Base-by-base conservation (phyloP, 495 filamentous ascomycete species). In the Penicillium odoratum region DNA sequence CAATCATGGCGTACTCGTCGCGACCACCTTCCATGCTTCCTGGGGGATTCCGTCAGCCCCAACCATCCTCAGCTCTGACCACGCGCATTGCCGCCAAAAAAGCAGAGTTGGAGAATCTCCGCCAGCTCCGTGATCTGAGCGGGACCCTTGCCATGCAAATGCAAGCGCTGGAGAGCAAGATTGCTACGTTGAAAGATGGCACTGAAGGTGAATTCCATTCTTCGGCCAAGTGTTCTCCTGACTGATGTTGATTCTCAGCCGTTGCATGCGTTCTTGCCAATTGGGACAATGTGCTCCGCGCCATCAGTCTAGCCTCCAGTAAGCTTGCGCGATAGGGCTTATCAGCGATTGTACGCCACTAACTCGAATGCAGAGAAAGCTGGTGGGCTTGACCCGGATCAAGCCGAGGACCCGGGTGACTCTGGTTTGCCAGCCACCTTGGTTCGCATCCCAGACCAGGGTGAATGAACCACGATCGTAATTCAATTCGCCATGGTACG, bases 291-390 rank as follows among this genome's bases (percentile, higher is more conserved):
- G 93, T 98, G 51, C 80, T 98, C 18, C 83, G 89, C 50, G 92
- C 92, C 38, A 97, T 98, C 64, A 89, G 88, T 67, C 95, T 98
- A 86, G 93, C 95, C 56, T 96, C 92, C 51, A 84, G 94, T 98
- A 85, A 69, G 89, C 72, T 59, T 63, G 45, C 48, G 30, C 15
- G 36, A 53, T 45, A 33, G 11, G 28, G 25, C 60, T 60, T 62
- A 60, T 54, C 58, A 48, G 26, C 7, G 28, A 29, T 28, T 55
- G 26, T n/a, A 55, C 33, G 46, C 25, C 36, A 47, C 47, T 42
- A 29, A 56, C 15, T 10, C 8, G 34, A 26, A 7, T 48, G 51
- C 56, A 70, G 68, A 47, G 21, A 64, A 67, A 57, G 66, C 66
- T 31, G 57, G 59, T 55, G 59, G 63, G 26, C 61, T 69, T n/a